phyloP scores from a whole-genome alignment of 2,329 filamentous ascomycete species.

The Trichoderma aggressivum region DNA sequence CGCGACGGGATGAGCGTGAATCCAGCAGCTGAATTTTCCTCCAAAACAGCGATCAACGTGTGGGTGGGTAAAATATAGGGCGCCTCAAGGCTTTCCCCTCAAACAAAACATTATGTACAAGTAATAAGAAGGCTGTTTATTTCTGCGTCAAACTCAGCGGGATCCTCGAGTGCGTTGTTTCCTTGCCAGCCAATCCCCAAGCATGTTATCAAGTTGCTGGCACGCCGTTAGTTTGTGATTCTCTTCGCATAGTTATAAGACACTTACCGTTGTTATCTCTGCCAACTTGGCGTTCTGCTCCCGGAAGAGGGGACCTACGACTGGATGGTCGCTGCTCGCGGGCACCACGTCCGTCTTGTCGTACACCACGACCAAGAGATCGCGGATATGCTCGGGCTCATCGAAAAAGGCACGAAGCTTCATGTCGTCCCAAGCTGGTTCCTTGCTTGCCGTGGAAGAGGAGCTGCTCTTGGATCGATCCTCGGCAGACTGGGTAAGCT shows the following conservation, averaged over 20 bases:
- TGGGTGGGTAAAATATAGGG: background rate
- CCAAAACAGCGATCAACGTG: constrained; percentile 11
- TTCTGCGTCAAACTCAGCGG: constrained; percentile 25
- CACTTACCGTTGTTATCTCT: constrained; percentile 71
- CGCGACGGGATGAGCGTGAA: constrained; percentile 1
- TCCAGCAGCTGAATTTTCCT: constrained; percentile 7
- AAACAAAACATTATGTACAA: constrained; percentile 12
- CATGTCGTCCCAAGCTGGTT: constrained; percentile 76
- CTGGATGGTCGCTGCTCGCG: constrained; percentile 78
- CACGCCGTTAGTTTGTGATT: constrained; percentile 21
- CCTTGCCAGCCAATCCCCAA: constrained; percentile 75
- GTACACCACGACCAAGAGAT: constrained; percentile 87
- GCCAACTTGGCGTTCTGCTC: constrained; percentile 83
- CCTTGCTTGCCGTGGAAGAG: constrained; percentile 36
- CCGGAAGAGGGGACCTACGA: constrained; percentile 75
- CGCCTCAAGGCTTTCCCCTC: background rate
- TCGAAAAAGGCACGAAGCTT: constrained; percentile 88
- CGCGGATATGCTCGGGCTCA: constrained; percentile 80
- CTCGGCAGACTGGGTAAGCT: constrained; percentile 49
- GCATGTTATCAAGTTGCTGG: constrained; percentile 79
- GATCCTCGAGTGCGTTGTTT: constrained; percentile 60
- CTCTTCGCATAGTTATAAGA: background rate
- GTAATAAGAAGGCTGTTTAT: background rate
- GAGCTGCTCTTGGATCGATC: constrained; percentile 34
- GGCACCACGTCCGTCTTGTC: constrained; percentile 83